Base-by-base conservation (phyloP, 208 protist species). In the Leishmania lainsoni region DNA sequence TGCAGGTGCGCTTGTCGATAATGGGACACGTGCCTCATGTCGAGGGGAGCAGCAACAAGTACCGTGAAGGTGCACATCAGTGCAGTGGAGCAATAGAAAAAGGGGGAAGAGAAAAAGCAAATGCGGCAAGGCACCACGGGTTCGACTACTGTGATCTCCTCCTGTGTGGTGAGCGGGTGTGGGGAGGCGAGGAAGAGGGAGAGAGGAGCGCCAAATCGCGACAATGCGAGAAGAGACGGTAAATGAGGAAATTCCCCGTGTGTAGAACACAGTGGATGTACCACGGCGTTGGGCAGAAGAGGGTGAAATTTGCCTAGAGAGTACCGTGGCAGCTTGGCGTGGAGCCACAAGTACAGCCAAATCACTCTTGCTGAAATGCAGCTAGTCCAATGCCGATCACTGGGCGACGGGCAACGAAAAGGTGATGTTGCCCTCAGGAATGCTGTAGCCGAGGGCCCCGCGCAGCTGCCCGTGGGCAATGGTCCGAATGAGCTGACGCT, bases 401-500 rank as follows among this genome's bases (percentile, higher is more conserved):
- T 51, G 81, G 5, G 76, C 76, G 2, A 85, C 74, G 12, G 81
- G 71, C 9, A 85, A 73, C 0, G 76, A 81, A n/a, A 35, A 73
- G 14, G 58, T 71, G 39, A 85, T 75, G 35, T 6, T 22, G 6
- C 42, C 35, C 8, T 85, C 71, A 2, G 81, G 76, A 17, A 85
- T 77, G 56, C 75, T 58, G 26, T 75, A 74, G 9, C 72, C 78
- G 16, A 85, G 65, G 12, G 59, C 79, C 26, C 85, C 87, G 32
- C 71, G 65, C 12, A 73, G 61, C 10, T 68, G 71, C 39, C 79
- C 79, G 32, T 72, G 78, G 14, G 39, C 75, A 22, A 94, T 84
- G 26, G 51, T 61, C 0, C 87, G 85, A 74, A 96, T 86, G 16
- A 96, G 87, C 54, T 86, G 72, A 20, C 83, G 88, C 85, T 96